phyloP scores from a whole-genome alignment of 176 grass and related monocot genomes.

The Aegilops tauschii region DNA sequence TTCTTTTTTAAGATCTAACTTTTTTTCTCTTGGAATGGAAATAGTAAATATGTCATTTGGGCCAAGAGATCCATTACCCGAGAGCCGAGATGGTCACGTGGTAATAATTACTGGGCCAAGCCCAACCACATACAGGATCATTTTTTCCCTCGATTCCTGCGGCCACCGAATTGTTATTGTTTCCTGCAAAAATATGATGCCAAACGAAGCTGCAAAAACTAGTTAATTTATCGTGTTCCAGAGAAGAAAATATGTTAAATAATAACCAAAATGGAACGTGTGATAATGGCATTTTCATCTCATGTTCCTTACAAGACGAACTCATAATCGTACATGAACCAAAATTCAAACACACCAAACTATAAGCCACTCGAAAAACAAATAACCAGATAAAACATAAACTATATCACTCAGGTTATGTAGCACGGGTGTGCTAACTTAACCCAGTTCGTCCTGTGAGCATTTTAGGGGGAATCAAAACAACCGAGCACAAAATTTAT shows the following conservation, averaged over 20 bases:
- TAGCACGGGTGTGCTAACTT: not conserved
- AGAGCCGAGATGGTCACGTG: too few relatives aligned
- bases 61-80: not conserved
- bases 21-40: not conserved
- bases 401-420: slow-evolving; percentile 3
- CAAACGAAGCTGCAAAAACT: not conserved
- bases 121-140: not conserved
- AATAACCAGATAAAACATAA: not conserved
- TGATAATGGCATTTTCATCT: slow-evolving; percentile 10
- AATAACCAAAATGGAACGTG: not conserved
- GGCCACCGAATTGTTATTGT: not conserved
- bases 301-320: slow-evolving; percentile 8
- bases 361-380: not conserved
- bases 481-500: not conserved
- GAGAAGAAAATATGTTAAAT: not conserved
- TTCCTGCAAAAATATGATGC: not conserved
- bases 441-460: slow-evolving; percentile 11
- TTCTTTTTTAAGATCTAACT: too few relatives aligned
- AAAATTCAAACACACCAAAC: not conserved
- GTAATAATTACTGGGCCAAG: not conserved
- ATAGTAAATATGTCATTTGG: not conserved
- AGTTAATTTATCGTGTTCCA: not conserved
- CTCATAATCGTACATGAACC: not conserved
- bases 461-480: not conserved
- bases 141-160: not conserved